Percentiles rank a stretch among this genome's conserved stretches.
Conservation (phyloP, 2,329 filamentous ascomycete species). For the Aspergillus sp. region DNA sequence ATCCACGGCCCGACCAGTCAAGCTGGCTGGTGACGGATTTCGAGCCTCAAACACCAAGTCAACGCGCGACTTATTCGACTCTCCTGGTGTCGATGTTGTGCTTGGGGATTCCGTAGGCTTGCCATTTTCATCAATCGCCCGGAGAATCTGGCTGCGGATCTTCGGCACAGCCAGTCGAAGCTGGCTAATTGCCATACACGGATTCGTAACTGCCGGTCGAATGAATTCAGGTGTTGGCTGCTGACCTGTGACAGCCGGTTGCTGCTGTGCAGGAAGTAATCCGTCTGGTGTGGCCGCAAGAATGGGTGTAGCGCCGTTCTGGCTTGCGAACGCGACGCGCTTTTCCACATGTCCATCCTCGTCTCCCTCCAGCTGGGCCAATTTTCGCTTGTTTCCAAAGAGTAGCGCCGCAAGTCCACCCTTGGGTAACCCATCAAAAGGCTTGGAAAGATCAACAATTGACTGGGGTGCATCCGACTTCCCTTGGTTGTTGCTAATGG, state of each 20-base stretch:
- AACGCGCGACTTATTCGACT: conserved; percentile 49
- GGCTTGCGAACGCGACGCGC: conserved; percentile 51
- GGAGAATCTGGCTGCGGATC: conserved; percentile 72
- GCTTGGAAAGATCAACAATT: conserved; percentile 83
- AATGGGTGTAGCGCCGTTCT: conserved; percentile 65
- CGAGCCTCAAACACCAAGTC: conserved; percentile 80
- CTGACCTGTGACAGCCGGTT: conserved; percentile 53
- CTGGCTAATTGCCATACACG: conserved; percentile 73
- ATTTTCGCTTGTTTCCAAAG: conserved; percentile 88
- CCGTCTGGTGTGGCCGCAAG: conserved; percentile 71
- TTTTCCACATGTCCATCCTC: conserved; percentile 61
- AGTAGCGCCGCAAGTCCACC: conserved; percentile 81
- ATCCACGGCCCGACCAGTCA: conserved; percentile 54
- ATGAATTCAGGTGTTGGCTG: conserved; percentile 74
- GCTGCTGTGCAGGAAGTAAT: conserved; percentile 64
- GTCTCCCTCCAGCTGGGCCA: conserved; percentile 64
- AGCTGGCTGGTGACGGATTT: conserved; percentile 61
- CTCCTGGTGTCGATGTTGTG: conserved; percentile 19
- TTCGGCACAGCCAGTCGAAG: conserved; percentile 81
- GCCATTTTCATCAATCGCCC: conserved; percentile 60
- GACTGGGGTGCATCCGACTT: conserved; percentile 71
- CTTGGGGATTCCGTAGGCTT: conserved; percentile 37
- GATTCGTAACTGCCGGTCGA: conserved; percentile 78
- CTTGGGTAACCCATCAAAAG: conserved; percentile 85
- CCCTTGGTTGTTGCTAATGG: conserved; percentile 58